Base-by-base conservation (phyloP, 1,284 basidiomycete genomes). In the Cutaneotrichosporon spelunceum region DNA sequence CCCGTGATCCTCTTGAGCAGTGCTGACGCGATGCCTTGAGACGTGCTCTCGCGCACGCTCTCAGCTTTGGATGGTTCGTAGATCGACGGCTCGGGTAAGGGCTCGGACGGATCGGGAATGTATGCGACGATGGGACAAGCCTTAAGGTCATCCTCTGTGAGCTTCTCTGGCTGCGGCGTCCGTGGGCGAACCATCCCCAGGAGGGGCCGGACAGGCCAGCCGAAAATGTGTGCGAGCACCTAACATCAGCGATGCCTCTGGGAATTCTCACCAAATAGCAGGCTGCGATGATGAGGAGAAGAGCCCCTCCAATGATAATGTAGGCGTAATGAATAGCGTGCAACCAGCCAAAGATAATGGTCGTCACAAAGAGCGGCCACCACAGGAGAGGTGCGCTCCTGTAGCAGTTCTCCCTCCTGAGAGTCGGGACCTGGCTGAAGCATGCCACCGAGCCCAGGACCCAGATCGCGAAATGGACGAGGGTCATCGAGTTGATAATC, bases 361-460 rank as follows among this genome's bases (percentile, higher is more conserved):
- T 64, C 9, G 71, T 68, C 2, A 60, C 61, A 66, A 74, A 67
- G n/a, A 72, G 68, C 8, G 67, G 71, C 73, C 73, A 75, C 70
- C 73, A 75, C 2, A 74, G 66, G 47, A 71, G 56, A 1, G 73
- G 72, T 0, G 69, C 59, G n/a, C 69, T 65, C 24, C 65, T 29
- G 52, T 72, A 71, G 57, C 74, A 76, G 33, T 70, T 63, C 11
- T 60, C 13, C 1, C n/a, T 2, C 55, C 24, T n/a, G 14, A 42
- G 24, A 2, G 5, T 53, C 0, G 52, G 52, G 3, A 53, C 9
- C 11, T 23, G 66, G 2, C 60, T 60, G 63, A 75, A 67, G 19
- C 72, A 69, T 3, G 67, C 72, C 70, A 71, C 73, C 70, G 72
- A 76, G 2, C 34, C 48, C 14, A 48, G 29, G 2, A 24, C 16